phyloP scores from a whole-genome alignment of 148 eudicot species.

The Heliamphora exappendiculata region DNA sequence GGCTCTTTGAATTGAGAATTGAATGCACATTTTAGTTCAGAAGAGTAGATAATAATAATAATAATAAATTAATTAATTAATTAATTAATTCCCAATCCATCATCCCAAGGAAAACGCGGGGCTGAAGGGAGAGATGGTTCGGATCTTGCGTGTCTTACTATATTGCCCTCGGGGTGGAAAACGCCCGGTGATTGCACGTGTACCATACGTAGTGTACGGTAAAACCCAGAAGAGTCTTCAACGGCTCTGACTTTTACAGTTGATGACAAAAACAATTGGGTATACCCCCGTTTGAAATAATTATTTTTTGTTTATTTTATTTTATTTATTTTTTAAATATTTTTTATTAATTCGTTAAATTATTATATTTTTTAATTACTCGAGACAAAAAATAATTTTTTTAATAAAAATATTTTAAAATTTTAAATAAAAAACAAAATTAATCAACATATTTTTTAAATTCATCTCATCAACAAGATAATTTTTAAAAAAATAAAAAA shows the following conservation, averaged over 20 bases:
- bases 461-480: too few species aligned
- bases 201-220: neutral
- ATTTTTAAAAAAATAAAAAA: too few species aligned
- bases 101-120: neutral
- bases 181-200: neutral
- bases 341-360: neutral
- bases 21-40: neutral
- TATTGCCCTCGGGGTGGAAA: neutral
- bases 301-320: too few species aligned
- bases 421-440: too few species aligned
- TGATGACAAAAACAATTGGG: neutral
- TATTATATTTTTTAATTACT: neutral
- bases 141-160: neutral
- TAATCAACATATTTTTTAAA: too few species aligned
- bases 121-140: conserved; percentile 8
- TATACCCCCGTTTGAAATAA: too few species aligned
- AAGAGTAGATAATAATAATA: neutral
- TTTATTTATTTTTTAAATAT: too few species aligned
- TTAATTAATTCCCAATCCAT: neutral
- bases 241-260: neutral
- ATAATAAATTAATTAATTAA: too few species aligned
- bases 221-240: neutral
- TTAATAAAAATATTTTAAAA: too few species aligned
- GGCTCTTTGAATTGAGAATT: neutral
- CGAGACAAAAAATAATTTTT: too few species aligned